A percentile compares a stretch with the other conserved stretches of the same genome.
Evolutionary conservation across 2,329 filamentous ascomycete genomes (phyloP).

Genomic region (Aspergillus ustus): DNA sequence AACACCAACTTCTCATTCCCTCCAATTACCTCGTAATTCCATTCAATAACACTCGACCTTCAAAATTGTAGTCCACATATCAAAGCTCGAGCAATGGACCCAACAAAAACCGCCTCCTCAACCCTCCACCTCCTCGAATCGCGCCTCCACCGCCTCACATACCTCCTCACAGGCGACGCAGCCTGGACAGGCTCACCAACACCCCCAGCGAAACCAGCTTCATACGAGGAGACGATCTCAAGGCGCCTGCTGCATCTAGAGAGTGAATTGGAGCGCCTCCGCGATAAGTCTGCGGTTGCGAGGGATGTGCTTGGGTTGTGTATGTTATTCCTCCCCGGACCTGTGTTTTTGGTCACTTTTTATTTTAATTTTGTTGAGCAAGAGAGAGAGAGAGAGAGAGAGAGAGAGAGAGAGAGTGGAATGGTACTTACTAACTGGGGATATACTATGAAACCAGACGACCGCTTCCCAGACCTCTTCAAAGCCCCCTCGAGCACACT

Average conservation of each 20-base stretch:
- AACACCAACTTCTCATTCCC: background rate
- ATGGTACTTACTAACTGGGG: too few species aligned
- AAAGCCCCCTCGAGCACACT: slow-evolving; percentile 37
- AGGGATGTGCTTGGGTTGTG: slow-evolving; percentile 49
- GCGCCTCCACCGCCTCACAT: slow-evolving; percentile 50
- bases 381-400: too few species aligned
- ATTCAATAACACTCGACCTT: background rate
- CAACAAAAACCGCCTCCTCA: slow-evolving; percentile 41
- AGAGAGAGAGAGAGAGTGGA: too few species aligned
- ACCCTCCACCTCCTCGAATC: slow-evolving; percentile 51
- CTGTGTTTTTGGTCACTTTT: background rate
- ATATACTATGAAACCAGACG: slow-evolving; percentile 31
- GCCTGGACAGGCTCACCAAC: slow-evolving; percentile 46
- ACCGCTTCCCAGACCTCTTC: slow-evolving; percentile 49
- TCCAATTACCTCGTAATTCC: background rate
- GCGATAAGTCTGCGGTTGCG: slow-evolving; percentile 43
- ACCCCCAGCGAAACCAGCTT: slow-evolving; percentile 38
- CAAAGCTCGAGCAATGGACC: background rate
- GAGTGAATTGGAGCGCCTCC: slow-evolving; percentile 43
- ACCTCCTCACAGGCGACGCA: slow-evolving; percentile 48
- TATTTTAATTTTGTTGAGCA: too few species aligned
- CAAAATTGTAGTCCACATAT: too few species aligned
- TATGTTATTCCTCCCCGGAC: slow-evolving; percentile 28
- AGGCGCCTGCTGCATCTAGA: slow-evolving; percentile 46
- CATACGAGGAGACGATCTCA: slow-evolving; percentile 44